Base-by-base conservation (phyloP, 805 yeast species). In the Candida awuae region DNA sequence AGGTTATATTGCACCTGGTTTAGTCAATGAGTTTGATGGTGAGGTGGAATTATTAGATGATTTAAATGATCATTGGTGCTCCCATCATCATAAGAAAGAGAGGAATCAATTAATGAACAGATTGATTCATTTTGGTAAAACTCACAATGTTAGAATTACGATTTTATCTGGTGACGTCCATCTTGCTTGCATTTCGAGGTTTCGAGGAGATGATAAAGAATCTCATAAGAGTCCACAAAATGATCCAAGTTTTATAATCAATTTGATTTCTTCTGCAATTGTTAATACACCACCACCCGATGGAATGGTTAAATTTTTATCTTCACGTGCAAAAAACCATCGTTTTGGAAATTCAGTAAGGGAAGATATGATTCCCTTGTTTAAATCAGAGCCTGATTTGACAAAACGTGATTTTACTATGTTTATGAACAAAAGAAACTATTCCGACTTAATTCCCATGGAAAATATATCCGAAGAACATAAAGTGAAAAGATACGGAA, bases 1-100 rank as follows among this genome's bases (percentile, higher is more conserved):
- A 41, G 86, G 87, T 3, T 60, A 83, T 29, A 56, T 79, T 26
- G 72, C 77, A 35, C 69, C 71, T 43, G 94, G 95, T 0, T 61
- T 90, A 25, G 86, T 86, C 19, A 90, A 92, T 55, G 92, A 84
- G 50, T 90, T 88, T 53, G 96, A 88, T 56, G 97, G 97, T 2
- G 76, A 82, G 29, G 78, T 90, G 6, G 97, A 90, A 61, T 75
- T 90, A 13, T 69, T 92, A 48, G 97, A 92, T 55, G 97, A 90
- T 58, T 68, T 92, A 59, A 80, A 87, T 54, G 98, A 90, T 57
- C 97, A 90, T 63, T 90, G 98, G 98, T 87, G 97, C 58, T 80
- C 95, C 4, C 70, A 70, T 43, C 73, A 80, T 56, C 98, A 90
- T 63, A 92, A 90, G 58, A 60, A 61, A 35, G 98, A 90, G 62